Evolutionary conservation across 2,329 filamentous ascomycete species (phyloP).

Genomic region (Penicillium sp.): DNA sequence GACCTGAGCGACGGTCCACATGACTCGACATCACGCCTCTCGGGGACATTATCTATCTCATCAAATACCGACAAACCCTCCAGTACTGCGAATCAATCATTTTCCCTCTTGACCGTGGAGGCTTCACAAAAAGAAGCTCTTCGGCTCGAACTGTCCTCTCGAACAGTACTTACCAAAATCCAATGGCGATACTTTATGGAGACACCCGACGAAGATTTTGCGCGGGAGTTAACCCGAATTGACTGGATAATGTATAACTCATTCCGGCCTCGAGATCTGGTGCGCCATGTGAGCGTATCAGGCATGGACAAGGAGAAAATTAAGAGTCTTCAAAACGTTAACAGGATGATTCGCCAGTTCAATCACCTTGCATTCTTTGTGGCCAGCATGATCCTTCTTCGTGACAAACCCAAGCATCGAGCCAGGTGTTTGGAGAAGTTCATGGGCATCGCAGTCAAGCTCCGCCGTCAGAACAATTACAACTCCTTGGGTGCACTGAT

Average conservation of each 20-base stretch:
- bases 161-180: slow-evolving; percentile 74
- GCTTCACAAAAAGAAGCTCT: slow-evolving; percentile 80
- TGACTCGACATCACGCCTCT: slow-evolving; percentile 43
- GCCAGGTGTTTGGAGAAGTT: slow-evolving; percentile 93
- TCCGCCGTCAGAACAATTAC: slow-evolving; percentile 94
- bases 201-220: slow-evolving; percentile 80
- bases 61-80: slow-evolving; percentile 45
- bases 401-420: slow-evolving; percentile 94
- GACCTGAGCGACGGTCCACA: slow-evolving; percentile 45
- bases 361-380: slow-evolving; percentile 85
- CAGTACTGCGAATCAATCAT: slow-evolving; percentile 47
- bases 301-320: slow-evolving; percentile 56
- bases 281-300: slow-evolving; percentile 84
- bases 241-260: slow-evolving; percentile 99
- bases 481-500: slow-evolving; percentile 93
- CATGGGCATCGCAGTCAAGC: slow-evolving; percentile 82
- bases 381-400: slow-evolving; percentile 79
- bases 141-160: slow-evolving; percentile 70
- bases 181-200: slow-evolving; percentile 93
- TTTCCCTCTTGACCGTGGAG: slow-evolving; percentile 56
- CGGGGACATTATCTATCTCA: slow-evolving; percentile 43
- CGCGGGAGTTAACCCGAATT: slow-evolving; percentile 88
- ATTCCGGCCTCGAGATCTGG: slow-evolving; percentile 88
- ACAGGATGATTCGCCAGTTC: slow-evolving; percentile 92
- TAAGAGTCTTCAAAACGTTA: slow-evolving; percentile 80